Evolutionary conservation across 2,329 filamentous ascomycete species (phyloP).

Genomic region (Hymenoscyphus salicellus): DNA sequence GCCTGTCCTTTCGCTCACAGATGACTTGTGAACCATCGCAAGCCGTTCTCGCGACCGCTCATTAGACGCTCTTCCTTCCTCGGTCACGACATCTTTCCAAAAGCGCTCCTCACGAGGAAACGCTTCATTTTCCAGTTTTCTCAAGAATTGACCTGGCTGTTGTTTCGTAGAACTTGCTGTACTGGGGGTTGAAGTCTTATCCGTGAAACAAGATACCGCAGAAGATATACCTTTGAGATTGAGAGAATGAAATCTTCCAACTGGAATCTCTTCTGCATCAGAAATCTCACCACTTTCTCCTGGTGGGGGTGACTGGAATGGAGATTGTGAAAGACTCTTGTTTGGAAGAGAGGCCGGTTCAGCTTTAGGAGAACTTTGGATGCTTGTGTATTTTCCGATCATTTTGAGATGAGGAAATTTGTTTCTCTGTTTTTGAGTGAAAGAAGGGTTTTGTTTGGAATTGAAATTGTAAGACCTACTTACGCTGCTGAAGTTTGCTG

Average conservation of each 20-base stretch:
- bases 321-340: background rate
- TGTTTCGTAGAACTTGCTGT: background rate
- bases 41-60: background rate
- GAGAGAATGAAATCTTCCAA: background rate
- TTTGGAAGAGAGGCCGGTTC: background rate
- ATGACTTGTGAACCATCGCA: background rate
- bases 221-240: background rate
- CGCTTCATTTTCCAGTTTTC: background rate
- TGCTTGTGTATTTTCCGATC: background rate
- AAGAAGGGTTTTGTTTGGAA: background rate
- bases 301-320: background rate
- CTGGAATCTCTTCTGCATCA: background rate
- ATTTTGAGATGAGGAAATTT: background rate
- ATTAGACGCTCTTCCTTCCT: background rate
- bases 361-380: background rate
- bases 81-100: background rate
- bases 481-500: background rate
- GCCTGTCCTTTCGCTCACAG: background rate
- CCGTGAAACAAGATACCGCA: background rate
- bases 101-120: background rate
- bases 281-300: background rate
- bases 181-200: background rate
- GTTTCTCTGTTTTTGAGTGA: background rate
- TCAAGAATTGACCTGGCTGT: background rate
- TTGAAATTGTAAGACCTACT: background rate